Evolutionary conservation across 2,329 filamentous ascomycete genomes (phyloP).

Genomic region (Xylariaceae sp.): DNA sequence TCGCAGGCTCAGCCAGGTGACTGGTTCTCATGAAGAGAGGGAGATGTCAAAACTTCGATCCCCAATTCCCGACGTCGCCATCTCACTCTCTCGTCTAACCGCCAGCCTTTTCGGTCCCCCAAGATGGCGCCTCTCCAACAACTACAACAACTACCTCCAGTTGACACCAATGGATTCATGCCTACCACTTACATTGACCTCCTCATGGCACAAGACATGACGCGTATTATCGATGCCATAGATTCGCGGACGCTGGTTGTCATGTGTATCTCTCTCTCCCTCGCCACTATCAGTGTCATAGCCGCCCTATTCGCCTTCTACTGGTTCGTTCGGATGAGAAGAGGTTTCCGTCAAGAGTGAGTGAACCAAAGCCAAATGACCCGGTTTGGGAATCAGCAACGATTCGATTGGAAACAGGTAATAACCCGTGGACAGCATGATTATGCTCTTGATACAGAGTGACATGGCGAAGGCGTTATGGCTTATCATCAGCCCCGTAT

Average conservation of each 20-base stretch:
- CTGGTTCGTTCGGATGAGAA: conserved; percentile 69
- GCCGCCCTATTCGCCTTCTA: conserved; percentile 55
- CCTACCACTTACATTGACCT: conserved; percentile 5
- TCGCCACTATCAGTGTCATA: conserved; percentile 49
- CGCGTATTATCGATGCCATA: not conserved
- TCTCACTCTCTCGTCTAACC: not conserved
- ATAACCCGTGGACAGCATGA: conserved; percentile 46
- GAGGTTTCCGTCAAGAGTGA: conserved; percentile 68
- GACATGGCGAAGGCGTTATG: conserved; percentile 66
- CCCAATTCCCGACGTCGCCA: not conserved
- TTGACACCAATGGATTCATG: conserved; percentile 6
- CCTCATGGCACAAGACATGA: conserved; percentile 13
- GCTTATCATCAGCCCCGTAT: conserved; percentile 60
- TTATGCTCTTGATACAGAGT: conserved; percentile 67
- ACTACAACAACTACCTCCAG: conserved; percentile 4
- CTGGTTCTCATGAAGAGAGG: conserved; percentile 7
- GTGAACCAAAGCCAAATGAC: conserved; percentile 22
- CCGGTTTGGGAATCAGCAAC: not conserved
- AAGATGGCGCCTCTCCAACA: conserved; percentile 23
- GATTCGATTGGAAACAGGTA: conserved; percentile 5
- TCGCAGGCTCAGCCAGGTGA: not conserved
- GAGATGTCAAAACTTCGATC: conserved; percentile 4
- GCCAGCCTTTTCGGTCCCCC: not conserved
- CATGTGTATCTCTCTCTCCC: conserved; percentile 38
- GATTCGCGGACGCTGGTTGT: conserved; percentile 26